Conservation (phyloP, 352 stramenopile species). For the Globisporangium megalacanthum region DNA sequence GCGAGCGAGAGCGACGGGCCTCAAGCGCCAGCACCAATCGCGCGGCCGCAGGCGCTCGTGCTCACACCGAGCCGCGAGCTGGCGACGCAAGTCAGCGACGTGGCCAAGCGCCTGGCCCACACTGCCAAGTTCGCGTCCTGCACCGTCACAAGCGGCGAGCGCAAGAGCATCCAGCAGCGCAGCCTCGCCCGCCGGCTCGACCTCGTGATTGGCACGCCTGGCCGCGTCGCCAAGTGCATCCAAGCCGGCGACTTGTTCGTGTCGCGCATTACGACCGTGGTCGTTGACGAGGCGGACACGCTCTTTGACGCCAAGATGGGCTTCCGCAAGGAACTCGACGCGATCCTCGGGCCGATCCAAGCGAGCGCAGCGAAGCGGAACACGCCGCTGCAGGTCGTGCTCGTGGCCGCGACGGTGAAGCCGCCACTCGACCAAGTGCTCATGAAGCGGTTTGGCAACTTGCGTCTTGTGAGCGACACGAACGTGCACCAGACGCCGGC, state of each 20-base stretch:
- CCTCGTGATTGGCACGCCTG: conserved; percentile 71
- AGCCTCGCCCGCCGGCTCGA: conserved; percentile 48
- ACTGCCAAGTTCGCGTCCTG: conserved; percentile 62
- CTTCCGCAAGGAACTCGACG: conserved; percentile 69
- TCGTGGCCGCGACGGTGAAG: conserved; percentile 68
- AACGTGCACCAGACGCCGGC: conserved; percentile 66
- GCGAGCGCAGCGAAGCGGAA: conserved; percentile 55
- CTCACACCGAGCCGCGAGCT: conserved; percentile 67
- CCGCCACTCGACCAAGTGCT: conserved; percentile 67
- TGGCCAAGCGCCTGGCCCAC: conserved; percentile 65
- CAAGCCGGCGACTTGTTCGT: conserved; percentile 66
- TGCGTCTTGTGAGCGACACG: conserved; percentile 57
- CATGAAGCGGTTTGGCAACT: conserved; percentile 57
- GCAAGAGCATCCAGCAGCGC: conserved; percentile 59
- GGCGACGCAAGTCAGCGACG: conserved; percentile 54
- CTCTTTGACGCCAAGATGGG: conserved; percentile 81
- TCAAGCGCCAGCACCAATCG: conserved; percentile 11
- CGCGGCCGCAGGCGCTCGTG: conserved; percentile 45
- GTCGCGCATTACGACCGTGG: conserved; percentile 61
- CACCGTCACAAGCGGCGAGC: conserved; percentile 59
- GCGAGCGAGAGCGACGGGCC: conserved; percentile 11
- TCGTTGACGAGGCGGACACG: conserved; percentile 79
- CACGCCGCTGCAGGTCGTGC: conserved; percentile 52
- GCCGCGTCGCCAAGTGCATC: conserved; percentile 67
- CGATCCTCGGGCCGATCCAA: conserved; percentile 57